A percentile compares a stretch with the other conserved stretches of the same genome.
Conservation (phyloP, 164 flowering plant species). For the Stephania cephalantha region DNA sequence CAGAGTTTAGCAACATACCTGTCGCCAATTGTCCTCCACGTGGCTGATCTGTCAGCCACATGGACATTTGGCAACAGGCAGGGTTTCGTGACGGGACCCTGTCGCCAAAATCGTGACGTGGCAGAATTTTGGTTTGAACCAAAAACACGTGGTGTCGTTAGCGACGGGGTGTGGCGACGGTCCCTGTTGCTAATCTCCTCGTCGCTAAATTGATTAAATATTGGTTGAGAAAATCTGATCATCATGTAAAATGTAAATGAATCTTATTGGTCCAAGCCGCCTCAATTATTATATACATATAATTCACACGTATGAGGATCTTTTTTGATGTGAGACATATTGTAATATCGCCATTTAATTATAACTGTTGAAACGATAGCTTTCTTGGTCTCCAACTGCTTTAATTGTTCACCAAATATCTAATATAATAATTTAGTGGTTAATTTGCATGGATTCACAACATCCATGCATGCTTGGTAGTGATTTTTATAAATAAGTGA, state of each 20-base stretch:
- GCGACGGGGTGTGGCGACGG: too few species aligned
- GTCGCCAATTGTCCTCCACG: too few species aligned
- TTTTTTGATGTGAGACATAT: background rate
- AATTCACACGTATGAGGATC: background rate
- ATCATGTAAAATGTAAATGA: background rate
- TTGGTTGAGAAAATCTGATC: background rate
- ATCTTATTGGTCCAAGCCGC: conserved; percentile 9
- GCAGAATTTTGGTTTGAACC: too few species aligned
- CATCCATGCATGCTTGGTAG: background rate
- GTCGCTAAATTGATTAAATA: too few species aligned
- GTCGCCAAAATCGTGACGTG: too few species aligned
- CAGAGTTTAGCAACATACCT: too few species aligned
- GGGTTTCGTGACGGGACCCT: too few species aligned
- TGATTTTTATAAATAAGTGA: background rate
- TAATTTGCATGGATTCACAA: background rate
- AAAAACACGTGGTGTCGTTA: too few species aligned
- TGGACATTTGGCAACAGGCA: too few species aligned
- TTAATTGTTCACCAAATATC: conserved; percentile 9
- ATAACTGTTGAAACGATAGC: background rate
- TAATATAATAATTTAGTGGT: conserved; percentile 1
- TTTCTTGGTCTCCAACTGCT: conserved; percentile 9
- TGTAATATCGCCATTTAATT: background rate
- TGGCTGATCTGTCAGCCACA: too few species aligned
- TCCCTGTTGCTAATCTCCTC: too few species aligned
- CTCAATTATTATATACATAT: background rate